Conservation (phyloP, 139 green algal species). For the Haematococcus sp. region DNA sequence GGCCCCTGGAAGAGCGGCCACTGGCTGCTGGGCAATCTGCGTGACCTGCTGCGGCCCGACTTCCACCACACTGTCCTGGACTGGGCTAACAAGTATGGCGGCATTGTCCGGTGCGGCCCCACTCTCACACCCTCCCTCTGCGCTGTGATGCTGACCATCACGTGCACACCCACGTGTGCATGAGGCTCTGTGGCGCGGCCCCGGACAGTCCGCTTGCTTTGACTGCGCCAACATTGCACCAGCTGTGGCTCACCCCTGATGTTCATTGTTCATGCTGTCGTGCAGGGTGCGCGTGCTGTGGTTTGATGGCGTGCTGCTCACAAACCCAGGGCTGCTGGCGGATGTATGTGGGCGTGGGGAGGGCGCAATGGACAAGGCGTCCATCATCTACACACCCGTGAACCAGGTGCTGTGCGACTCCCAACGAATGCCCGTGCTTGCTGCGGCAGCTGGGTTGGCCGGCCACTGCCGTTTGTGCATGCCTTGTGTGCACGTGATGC, state of each 20-base stretch:
- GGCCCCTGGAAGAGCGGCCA: conserved; percentile 39
- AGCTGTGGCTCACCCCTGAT: too few species aligned
- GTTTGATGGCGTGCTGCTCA: conserved; percentile 36
- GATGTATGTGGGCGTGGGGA: conserved; percentile 43
- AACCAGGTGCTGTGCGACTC: conserved; percentile 16
- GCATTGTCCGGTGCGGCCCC: conserved; percentile 27
- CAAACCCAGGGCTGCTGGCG: conserved; percentile 38
- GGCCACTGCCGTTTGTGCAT: too few species aligned
- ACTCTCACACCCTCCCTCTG: too few species aligned
- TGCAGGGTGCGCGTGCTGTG: conserved; percentile 40
- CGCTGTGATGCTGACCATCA: background rate
- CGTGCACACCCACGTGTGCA: background rate
- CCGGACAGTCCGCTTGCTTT: too few species aligned
- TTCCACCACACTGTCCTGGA: conserved; percentile 43
- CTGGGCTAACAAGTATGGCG: conserved; percentile 52
- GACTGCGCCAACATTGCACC: background rate
- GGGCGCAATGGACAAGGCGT: conserved; percentile 45
- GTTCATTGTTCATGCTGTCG: too few species aligned
- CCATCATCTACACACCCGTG: conserved; percentile 25
- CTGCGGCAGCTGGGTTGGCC: too few species aligned
- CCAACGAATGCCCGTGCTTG: too few species aligned
- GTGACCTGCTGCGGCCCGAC: conserved; percentile 43
- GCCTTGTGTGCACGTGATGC: too few species aligned
- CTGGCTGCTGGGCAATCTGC: conserved; percentile 51
- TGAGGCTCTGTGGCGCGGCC: too few species aligned